These are phyloP conservation scores for Tulasnella sp. DNA, from an alignment of 768 basidiomycete genomes.

Conservation along the genomic window DNA sequence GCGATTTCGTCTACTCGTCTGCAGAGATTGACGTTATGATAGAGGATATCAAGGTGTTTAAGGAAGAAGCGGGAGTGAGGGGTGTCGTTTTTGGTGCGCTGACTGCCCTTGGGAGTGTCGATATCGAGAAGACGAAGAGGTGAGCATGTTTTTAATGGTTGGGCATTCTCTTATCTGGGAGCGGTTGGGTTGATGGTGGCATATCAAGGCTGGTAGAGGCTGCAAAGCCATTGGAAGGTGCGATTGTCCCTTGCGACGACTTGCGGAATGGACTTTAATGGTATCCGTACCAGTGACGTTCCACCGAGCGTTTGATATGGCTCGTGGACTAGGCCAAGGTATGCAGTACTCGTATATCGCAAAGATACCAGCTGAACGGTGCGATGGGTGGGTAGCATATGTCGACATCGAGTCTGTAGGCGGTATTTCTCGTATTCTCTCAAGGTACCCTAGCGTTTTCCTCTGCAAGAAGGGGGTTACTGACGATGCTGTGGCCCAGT, in stretches of 20 bases:
- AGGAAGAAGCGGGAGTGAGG: constrained; percentile 40
- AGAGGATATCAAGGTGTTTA: constrained; percentile 58
- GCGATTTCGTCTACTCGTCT: constrained; percentile 64
- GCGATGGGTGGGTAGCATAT: constrained; percentile 28
- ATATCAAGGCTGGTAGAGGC: constrained; percentile 41
- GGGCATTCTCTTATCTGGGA: neutral
- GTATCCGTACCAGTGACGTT: constrained; percentile 46
- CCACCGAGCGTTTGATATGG: constrained; percentile 71
- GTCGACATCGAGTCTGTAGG: constrained; percentile 40
- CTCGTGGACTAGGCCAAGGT: constrained; percentile 43
- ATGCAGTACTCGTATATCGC: neutral
- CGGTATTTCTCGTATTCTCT: constrained; percentile 63
- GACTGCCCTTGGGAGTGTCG: constrained; percentile 27
- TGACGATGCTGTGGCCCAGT: too few species aligned
- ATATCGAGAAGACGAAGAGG: constrained; percentile 45
- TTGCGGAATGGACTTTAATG: neutral
- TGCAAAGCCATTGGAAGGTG: constrained; percentile 52
- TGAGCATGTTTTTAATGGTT: constrained; percentile 32
- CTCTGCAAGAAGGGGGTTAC: neutral
- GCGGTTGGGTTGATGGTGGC: neutral
- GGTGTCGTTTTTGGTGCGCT: constrained; percentile 20
- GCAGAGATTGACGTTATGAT: constrained; percentile 60
- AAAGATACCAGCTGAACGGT: neutral
- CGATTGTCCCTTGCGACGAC: neutral
- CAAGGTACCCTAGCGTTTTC: constrained; percentile 41